Percentiles rank a stretch among this genome's conserved stretches.
Evolutionary conservation across 2,329 filamentous ascomycete species (phyloP).

Genomic region (Colletotrichum siamense): DNA sequence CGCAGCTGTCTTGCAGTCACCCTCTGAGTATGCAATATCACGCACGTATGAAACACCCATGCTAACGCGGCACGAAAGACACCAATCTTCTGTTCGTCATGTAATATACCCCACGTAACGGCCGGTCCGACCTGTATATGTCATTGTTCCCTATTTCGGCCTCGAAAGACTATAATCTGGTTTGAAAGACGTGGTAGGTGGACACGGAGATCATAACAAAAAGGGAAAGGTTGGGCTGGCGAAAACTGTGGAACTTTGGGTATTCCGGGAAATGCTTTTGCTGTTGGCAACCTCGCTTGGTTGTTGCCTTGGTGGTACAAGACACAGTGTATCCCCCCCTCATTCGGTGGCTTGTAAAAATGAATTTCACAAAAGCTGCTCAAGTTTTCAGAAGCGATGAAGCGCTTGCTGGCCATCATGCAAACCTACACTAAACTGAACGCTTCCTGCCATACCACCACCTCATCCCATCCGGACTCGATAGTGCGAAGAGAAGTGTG

Average conservation of each 20-base stretch:
- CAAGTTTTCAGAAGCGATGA: neutral
- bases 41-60: neutral
- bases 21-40: conserved; percentile 76
- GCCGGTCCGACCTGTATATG: conserved; percentile 15
- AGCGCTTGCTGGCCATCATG: neutral
- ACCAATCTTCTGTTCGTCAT: conserved; percentile 69
- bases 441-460: neutral
- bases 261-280: neutral
- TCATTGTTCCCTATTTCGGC: neutral
- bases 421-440: neutral
- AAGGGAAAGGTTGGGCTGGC: neutral
- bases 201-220: neutral
- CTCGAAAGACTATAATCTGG: neutral
- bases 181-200: neutral
- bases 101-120: conserved; percentile 39
- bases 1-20: conserved; percentile 96
- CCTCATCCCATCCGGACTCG: neutral
- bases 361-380: neutral
- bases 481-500: neutral
- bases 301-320: neutral
- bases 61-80: conserved; percentile 43
- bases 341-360: neutral
- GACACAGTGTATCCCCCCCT: neutral
- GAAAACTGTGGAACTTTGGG: neutral
- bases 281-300: neutral